These are phyloP conservation scores for Coprinellus micaceus DNA, from an alignment of 768 basidiomycete genomes.

Conservation along the genomic window DNA sequence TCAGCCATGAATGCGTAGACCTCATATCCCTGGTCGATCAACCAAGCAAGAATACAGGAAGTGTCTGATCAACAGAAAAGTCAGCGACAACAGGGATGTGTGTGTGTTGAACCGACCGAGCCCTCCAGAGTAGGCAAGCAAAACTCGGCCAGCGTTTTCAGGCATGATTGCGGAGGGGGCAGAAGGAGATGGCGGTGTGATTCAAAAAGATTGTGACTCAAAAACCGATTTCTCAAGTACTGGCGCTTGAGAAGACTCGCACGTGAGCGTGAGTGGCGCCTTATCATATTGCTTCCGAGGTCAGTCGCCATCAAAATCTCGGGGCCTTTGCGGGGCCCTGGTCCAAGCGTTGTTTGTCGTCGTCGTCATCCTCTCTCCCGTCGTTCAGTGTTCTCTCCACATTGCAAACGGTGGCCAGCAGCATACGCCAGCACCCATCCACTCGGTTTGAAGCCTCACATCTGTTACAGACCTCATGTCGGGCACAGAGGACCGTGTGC, in stretches of 20 bases:
- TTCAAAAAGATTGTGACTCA: background rate
- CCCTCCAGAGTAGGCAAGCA: slow-evolving; percentile 97
- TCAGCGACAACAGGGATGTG: slow-evolving; percentile 9
- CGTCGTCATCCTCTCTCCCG: background rate
- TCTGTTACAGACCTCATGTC: no score
- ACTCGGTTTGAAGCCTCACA: no score
- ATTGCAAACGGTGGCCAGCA: no score
- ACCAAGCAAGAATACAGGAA: slow-evolving; percentile 98
- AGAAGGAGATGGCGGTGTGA: slow-evolving; percentile 4
- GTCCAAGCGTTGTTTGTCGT: background rate
- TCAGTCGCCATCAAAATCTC: background rate
- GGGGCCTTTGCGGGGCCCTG: background rate
- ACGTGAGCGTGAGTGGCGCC: background rate
- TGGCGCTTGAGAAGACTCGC: background rate
- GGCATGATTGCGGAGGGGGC: slow-evolving; percentile 35
- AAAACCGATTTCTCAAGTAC: background rate
- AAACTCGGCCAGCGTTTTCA: slow-evolving; percentile 71
- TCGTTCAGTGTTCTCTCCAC: no score
- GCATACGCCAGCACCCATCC: no score
- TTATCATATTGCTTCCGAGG: background rate
- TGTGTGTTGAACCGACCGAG: slow-evolving; percentile 58
- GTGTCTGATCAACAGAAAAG: slow-evolving; percentile 60
- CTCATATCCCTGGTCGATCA: slow-evolving; percentile 97
- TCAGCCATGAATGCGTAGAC: slow-evolving; percentile 97
- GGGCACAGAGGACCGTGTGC: background rate